Percentiles rank a stretch among this genome's conserved stretches.
These are phyloP conservation scores for Paulownia fortunei DNA, from an alignment of 257 asterid genomes.

Conservation along the genomic window DNA sequence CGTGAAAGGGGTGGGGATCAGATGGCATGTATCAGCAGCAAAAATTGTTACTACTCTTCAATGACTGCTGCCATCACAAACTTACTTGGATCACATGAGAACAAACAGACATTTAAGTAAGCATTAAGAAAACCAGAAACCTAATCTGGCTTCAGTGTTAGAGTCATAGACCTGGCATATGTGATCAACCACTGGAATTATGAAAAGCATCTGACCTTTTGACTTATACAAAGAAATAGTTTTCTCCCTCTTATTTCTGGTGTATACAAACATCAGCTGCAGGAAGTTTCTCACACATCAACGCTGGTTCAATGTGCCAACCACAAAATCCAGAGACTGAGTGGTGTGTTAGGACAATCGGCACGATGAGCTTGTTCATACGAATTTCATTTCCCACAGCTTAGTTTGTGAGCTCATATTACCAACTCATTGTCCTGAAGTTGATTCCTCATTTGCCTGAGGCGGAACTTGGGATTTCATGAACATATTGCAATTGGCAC, in stretches of 20 bases:
- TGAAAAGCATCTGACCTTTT: background rate
- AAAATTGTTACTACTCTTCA: too few relatives aligned
- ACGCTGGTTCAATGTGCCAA: too few relatives aligned
- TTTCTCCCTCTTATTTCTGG: background rate
- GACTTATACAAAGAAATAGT: background rate
- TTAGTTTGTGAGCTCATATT: background rate
- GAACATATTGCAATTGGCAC: slow-evolving; percentile 23
- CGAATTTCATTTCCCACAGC: background rate
- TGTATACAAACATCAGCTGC: background rate
- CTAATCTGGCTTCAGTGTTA: too few relatives aligned
- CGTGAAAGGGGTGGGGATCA: too few relatives aligned
- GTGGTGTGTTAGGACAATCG: background rate
- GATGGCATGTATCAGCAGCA: too few relatives aligned
- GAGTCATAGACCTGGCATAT: background rate
- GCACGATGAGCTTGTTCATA: background rate
- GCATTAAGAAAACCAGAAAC: too few relatives aligned
- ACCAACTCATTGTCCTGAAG: slow-evolving; percentile 1
- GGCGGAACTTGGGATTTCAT: slow-evolving; percentile 33
- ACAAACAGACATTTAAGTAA: too few relatives aligned
- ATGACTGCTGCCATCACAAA: too few relatives aligned
- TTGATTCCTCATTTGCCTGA: slow-evolving; percentile 29
- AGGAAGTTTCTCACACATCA: too few relatives aligned
- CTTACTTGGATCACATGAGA: too few relatives aligned
- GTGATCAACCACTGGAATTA: background rate
- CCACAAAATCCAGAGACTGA: background rate